phyloP scores from a whole-genome alignment of 495 filamentous ascomycete genomes.

The Astrocystis sublimbata region DNA sequence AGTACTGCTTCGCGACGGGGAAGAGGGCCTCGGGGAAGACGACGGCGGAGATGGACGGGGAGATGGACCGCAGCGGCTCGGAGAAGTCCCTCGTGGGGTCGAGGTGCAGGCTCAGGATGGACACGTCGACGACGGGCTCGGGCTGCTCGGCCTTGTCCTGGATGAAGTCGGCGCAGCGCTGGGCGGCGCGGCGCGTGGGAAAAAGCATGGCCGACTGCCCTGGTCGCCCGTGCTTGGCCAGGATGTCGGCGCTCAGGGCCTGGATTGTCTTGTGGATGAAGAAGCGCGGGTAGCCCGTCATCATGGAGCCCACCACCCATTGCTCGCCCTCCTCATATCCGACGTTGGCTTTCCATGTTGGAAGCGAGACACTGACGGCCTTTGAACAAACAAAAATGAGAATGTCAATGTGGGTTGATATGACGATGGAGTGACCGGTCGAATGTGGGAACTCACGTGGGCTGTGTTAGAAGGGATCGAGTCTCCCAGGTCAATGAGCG shows the following conservation, averaged over 20 bases:
- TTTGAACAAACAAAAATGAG: no score
- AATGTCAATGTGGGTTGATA: conserved; percentile 19
- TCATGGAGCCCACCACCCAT: conserved; percentile 82
- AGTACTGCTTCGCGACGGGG: conserved; percentile 79
- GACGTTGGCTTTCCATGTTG: conserved; percentile 88
- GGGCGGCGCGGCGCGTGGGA: conserved; percentile 65
- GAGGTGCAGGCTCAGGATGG: conserved; percentile 65
- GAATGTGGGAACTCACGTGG: conserved; percentile 50
- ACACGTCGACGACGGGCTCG: conserved; percentile 51
- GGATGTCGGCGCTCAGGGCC: conserved; percentile 67
- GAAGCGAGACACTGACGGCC: conserved; percentile 95
- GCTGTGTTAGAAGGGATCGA: conserved; percentile 62
- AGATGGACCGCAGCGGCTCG: conserved; percentile 40
- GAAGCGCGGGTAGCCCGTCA: conserved; percentile 95
- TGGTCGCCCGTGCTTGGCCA: conserved; percentile 60
- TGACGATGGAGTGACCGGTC: conserved; percentile 15
- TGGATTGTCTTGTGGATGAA: conserved; percentile 87
- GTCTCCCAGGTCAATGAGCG: conserved; percentile 49
- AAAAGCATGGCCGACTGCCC: conserved; percentile 77
- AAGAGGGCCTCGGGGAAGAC: conserved; percentile 67
- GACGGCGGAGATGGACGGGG: conserved; percentile 64
- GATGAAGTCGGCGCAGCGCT: conserved; percentile 72
- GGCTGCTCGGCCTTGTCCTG: conserved; percentile 49
- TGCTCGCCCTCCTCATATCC: conserved; percentile 90
- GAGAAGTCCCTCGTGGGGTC: conserved; percentile 54